These are phyloP conservation scores for Schizosaccharomyces japonicus DNA, from an alignment of 805 yeast species.

Conservation along the genomic window DNA sequence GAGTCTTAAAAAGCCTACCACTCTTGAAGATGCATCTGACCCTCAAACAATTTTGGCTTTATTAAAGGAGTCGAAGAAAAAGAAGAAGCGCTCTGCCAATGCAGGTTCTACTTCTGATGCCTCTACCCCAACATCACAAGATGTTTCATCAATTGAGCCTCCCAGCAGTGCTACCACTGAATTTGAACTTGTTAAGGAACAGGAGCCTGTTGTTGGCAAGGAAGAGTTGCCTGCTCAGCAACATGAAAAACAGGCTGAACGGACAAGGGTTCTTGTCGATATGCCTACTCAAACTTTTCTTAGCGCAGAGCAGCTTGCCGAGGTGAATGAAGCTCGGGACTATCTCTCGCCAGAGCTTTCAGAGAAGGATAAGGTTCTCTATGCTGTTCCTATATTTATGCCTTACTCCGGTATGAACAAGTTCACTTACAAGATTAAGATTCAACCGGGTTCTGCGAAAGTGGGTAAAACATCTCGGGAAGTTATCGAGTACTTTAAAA, in stretches of 20 bases:
- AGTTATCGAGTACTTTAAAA: neutral
- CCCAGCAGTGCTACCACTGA: neutral
- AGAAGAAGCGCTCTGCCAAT: neutral
- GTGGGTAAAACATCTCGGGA: slow-evolving; percentile 49
- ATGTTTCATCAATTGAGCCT: neutral
- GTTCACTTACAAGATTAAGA: slow-evolving; percentile 57
- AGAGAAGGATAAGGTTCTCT: slow-evolving; percentile 29
- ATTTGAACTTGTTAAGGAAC: neutral
- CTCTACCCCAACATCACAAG: too few relatives aligned
- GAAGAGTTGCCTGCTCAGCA: slow-evolving; percentile 14
- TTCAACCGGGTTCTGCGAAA: slow-evolving; percentile 55
- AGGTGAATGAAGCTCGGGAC: slow-evolving; percentile 14
- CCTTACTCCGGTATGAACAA: slow-evolving; percentile 70
- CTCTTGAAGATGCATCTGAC: neutral
- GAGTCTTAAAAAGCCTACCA: neutral
- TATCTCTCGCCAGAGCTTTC: slow-evolving; percentile 10
- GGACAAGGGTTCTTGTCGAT: slow-evolving; percentile 20
- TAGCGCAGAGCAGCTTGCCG: slow-evolving; percentile 18
- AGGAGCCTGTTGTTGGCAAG: neutral
- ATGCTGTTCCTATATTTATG: slow-evolving; percentile 66
- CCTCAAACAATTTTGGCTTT: neutral
- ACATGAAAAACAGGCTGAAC: slow-evolving; percentile 20
- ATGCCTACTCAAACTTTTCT: slow-evolving; percentile 23
- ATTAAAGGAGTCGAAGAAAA: neutral
- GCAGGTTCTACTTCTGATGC: neutral